phyloP scores from a whole-genome alignment of 169 alveolate genomes.

The Cryptosporidium baileyi region DNA sequence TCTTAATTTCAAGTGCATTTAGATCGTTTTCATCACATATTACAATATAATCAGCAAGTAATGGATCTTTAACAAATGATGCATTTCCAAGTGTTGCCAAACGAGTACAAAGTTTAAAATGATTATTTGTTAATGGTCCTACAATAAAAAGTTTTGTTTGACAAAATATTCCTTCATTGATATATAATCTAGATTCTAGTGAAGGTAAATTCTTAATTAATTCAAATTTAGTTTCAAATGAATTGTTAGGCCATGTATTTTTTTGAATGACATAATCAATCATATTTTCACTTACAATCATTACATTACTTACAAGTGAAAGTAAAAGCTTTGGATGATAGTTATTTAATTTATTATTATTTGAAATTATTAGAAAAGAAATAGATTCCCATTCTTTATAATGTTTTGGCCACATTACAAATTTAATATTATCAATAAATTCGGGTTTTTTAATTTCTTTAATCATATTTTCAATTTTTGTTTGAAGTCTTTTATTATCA shows the following conservation, averaged over 20 bases:
- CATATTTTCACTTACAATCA: conserved; percentile 58
- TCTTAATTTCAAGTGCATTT: conserved; percentile 31
- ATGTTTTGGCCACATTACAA: conserved; percentile 52
- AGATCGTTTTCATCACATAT: conserved; percentile 51
- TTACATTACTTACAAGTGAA: conserved; percentile 52
- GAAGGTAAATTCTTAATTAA: conserved; percentile 9
- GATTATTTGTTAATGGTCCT: conserved; percentile 27
- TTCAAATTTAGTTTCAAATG: conserved; percentile 64
- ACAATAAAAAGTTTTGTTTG: conserved; percentile 45
- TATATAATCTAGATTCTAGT: conserved; percentile 52
- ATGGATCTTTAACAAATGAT: conserved; percentile 51
- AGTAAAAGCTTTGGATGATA: conserved; percentile 58
- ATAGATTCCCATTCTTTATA: conserved; percentile 63
- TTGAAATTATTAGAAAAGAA: conserved; percentile 52
- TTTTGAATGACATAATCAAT: conserved; percentile 22
- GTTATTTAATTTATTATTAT: background rate
- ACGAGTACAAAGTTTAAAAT: conserved; percentile 46
- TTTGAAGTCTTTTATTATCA: conserved; percentile 29
- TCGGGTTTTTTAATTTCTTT: conserved; percentile 25
- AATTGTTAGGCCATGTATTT: conserved; percentile 49
- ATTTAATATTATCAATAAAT: conserved; percentile 14
- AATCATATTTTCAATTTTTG: conserved; percentile 15
- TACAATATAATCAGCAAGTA: conserved; percentile 46
- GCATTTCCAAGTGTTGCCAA: conserved; percentile 65
- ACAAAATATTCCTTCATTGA: conserved; percentile 59